A percentile compares a stretch with the other conserved stretches of the same genome.
Evolutionary conservation across 2,329 filamentous ascomycete species (phyloP).

Genomic region (Penicillium sp.): DNA sequence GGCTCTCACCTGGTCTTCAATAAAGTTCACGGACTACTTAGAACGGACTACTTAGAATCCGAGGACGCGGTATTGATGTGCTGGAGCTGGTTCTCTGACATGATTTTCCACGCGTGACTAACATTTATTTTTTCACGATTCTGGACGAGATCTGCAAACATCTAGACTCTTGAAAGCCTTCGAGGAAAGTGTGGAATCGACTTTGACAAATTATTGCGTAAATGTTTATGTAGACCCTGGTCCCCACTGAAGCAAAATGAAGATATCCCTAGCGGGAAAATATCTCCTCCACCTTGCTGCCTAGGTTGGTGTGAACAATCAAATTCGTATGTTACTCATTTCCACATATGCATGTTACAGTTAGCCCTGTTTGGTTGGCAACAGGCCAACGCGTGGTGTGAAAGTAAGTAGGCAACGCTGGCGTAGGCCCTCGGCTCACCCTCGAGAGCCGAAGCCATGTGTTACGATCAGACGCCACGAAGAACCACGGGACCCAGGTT

Average conservation of each 20-base stretch:
- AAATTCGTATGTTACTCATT: background rate
- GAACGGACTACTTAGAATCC: background rate
- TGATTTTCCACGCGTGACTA: background rate
- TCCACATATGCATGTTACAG: background rate
- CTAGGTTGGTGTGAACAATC: too few relatives aligned
- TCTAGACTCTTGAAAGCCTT: background rate
- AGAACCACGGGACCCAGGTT: background rate
- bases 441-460: background rate
- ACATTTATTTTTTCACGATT: background rate
- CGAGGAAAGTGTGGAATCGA: background rate
- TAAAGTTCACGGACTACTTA: background rate
- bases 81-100: background rate
- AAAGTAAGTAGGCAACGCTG: background rate
- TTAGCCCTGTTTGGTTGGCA: background rate
- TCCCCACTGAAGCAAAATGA: background rate
- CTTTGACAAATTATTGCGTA: background rate
- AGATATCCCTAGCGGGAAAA: background rate
- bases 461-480: background rate
- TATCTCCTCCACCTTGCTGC: background rate
- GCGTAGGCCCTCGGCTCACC: background rate
- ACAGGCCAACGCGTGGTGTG: background rate
- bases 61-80: background rate
- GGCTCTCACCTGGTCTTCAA: background rate
- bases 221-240: too few relatives aligned
- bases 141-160: background rate